Conservation (phyloP, 2,329 filamentous ascomycete genomes). For the Clonostachys solani region DNA sequence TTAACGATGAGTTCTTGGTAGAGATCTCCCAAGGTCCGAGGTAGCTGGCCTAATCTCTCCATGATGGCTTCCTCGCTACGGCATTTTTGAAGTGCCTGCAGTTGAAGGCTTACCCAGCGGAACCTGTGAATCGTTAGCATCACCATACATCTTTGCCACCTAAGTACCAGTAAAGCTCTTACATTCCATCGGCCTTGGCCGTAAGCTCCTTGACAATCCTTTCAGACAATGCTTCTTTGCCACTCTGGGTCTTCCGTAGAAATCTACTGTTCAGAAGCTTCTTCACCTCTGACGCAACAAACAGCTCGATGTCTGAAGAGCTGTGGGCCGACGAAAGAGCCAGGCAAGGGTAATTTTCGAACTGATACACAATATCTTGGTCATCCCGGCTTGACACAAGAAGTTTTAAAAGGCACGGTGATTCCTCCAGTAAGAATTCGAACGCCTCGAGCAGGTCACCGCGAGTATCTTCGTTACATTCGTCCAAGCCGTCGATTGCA, state of each 20-base stretch:
- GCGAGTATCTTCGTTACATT: slow-evolving; percentile 1
- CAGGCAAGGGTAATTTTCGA: neutral
- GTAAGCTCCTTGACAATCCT: slow-evolving; percentile 1
- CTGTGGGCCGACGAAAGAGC: slow-evolving; percentile 1
- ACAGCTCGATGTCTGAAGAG: neutral
- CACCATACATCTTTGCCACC: neutral
- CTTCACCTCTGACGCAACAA: neutral
- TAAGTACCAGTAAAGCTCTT: neutral
- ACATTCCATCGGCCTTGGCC: slow-evolving; percentile 1
- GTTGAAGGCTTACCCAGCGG: slow-evolving; percentile 3
- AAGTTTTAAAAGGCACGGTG: slow-evolving; percentile 4
- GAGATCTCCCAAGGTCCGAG: neutral
- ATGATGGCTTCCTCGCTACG: slow-evolving; percentile 1
- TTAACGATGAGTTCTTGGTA: slow-evolving; percentile 2
- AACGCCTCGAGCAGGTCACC: slow-evolving; percentile 1
- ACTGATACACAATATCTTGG: slow-evolving; percentile 4
- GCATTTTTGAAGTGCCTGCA: slow-evolving; percentile 2
- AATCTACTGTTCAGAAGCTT: neutral
- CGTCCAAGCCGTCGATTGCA: slow-evolving; percentile 4
- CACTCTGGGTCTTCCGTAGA: too few species aligned
- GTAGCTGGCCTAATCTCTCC: slow-evolving; percentile 2
- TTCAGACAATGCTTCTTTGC: neutral
- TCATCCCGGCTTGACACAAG: slow-evolving; percentile 6
- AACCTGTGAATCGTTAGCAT: slow-evolving; percentile 1
- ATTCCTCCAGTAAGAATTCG: slow-evolving; percentile 1